Evolutionary conservation across 129 eudicot species (phyloP).

Genomic region (Logfia minima): DNA sequence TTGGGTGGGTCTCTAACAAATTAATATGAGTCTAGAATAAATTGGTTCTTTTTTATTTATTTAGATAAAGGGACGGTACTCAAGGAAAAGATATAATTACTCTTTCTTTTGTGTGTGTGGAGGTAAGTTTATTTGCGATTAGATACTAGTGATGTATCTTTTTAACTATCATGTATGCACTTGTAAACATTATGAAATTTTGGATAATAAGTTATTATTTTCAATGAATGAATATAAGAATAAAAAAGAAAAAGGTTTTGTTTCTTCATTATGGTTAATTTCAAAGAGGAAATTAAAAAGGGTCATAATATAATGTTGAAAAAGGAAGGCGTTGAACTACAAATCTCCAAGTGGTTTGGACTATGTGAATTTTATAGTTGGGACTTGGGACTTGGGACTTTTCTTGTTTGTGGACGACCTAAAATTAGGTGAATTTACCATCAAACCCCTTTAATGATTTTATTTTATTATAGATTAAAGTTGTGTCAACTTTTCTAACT

Average conservation of each 20-base stretch:
- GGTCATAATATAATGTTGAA: constrained; percentile 29
- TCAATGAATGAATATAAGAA: neutral
- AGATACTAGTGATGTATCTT: no score
- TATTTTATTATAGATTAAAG: constrained; percentile 8
- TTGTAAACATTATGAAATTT: neutral
- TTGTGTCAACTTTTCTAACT: constrained; percentile 31
- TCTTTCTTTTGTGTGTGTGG: no score
- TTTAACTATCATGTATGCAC: no score
- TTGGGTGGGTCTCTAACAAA: no score
- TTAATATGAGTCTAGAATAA: no score
- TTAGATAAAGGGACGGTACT: no score
- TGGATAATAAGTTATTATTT: neutral
- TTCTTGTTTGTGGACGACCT: constrained; percentile 53
- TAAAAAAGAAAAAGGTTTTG: constrained; percentile 12
- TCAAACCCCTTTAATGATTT: constrained; percentile 13
- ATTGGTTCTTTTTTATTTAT: no score
- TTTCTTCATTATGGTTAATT: neutral
- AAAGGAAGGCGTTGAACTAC: constrained; percentile 31
- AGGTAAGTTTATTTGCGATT: neutral
- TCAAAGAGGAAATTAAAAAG: constrained; percentile 16
- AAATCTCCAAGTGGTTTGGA: constrained; percentile 25
- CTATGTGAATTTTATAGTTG: constrained; percentile 34
- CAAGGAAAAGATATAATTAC: no score
- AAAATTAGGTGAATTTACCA: constrained; percentile 43
- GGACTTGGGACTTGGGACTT: constrained; percentile 19